A percentile compares a stretch with the other conserved stretches of the same genome.
These are phyloP conservation scores for Pseudogymnoascus sp. DNA, from an alignment of 2,329 filamentous ascomycete genomes.

Conservation along the genomic window DNA sequence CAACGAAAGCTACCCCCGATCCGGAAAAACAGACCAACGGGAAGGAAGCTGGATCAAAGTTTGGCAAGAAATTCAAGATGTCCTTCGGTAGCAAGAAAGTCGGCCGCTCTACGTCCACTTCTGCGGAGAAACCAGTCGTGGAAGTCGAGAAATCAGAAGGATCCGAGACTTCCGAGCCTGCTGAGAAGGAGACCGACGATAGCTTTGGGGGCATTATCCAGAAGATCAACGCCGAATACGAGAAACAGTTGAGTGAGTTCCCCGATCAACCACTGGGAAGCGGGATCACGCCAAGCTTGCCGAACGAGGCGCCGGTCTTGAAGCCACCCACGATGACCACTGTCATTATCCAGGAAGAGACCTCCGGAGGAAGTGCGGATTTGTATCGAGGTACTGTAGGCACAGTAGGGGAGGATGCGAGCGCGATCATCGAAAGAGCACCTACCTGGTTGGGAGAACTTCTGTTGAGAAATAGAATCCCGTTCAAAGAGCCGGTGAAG, in stretches of 20 bases:
- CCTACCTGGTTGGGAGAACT: constrained; percentile 92
- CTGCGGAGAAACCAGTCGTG: constrained; percentile 62
- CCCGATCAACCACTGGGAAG: constrained; percentile 52
- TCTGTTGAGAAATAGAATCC: constrained; percentile 71
- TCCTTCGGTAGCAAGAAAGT: constrained; percentile 81
- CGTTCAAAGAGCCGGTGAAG: constrained; percentile 87
- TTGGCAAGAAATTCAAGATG: constrained; percentile 74
- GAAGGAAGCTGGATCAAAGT: constrained; percentile 57
- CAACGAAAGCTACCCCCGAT: constrained; percentile 42
- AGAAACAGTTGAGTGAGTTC: constrained; percentile 53
- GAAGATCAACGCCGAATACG: constrained; percentile 66
- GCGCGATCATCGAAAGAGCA: constrained; percentile 76
- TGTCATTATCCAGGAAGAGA: constrained; percentile 64
- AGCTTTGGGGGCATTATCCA: constrained; percentile 67
- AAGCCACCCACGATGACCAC: constrained; percentile 62
- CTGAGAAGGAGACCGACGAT: constrained; percentile 69
- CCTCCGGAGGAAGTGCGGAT: constrained; percentile 65
- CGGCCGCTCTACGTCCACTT: constrained; percentile 58
- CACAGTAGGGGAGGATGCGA: constrained; percentile 67
- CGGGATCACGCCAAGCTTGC: constrained; percentile 59
- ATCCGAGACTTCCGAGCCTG: constrained; percentile 54
- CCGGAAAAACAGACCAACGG: constrained; percentile 53
- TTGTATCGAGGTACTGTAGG: constrained; percentile 85
- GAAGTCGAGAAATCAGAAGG: constrained; percentile 55
- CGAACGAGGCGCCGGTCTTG: constrained; percentile 68